These are phyloP conservation scores for Eutrema japonicum DNA, from an alignment of 345 rosid species.

Conservation along the genomic window DNA sequence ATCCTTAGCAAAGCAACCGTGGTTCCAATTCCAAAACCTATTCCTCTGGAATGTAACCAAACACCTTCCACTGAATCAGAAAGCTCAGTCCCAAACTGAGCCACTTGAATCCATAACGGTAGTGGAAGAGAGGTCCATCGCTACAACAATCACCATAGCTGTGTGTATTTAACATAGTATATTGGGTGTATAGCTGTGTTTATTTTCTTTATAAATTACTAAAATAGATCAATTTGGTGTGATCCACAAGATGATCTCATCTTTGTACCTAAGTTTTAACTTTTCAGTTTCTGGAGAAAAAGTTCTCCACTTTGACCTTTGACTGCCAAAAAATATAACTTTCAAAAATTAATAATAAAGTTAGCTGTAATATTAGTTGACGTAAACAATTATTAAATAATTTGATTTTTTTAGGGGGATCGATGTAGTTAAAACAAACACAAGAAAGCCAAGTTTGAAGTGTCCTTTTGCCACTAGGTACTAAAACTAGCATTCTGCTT, in stretches of 20 bases:
- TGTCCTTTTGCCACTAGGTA: conserved; percentile 13
- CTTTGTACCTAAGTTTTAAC: background rate
- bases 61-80: conserved; percentile 31
- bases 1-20: conserved; percentile 83
- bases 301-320: conserved; percentile 22
- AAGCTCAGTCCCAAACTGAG: conserved; percentile 36
- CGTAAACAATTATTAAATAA: background rate
- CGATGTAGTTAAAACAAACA: background rate
- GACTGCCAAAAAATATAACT: background rate
- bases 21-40: conserved; percentile 49
- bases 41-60: conserved; percentile 33
- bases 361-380: background rate
- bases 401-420: too few species aligned
- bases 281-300: background rate
- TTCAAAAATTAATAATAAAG: background rate
- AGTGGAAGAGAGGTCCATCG: conserved; percentile 24
- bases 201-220: background rate
- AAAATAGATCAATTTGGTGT: background rate
- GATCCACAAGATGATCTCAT: conserved; percentile 17
- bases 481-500: conserved; percentile 33
- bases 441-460: background rate
- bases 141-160: conserved; percentile 36
- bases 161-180: conserved; percentile 3
- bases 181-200: background rate
- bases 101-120: conserved; percentile 33